Percentiles rank a stretch among this genome's conserved stretches.
These are phyloP conservation scores for Poterioochromonas sp. DNA, from an alignment of 352 stramenopile species.

Conservation along the genomic window DNA sequence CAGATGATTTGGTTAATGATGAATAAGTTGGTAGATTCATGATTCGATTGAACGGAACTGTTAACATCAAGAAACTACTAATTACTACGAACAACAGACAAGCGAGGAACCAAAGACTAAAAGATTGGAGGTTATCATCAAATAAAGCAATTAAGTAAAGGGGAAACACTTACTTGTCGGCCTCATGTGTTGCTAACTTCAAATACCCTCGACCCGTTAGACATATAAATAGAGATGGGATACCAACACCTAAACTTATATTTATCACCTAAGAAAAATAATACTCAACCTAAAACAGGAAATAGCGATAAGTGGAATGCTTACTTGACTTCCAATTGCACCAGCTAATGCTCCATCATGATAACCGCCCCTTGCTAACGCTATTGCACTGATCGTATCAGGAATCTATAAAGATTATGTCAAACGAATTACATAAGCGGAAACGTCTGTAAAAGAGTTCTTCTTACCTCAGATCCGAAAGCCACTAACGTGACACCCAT, in stretches of 20 bases:
- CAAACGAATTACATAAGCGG: not conserved
- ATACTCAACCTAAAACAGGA: not conserved
- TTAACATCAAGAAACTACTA: not conserved
- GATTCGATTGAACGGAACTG: not conserved
- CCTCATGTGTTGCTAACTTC: not conserved
- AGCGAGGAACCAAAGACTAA: not conserved
- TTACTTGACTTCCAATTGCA: constrained; percentile 18
- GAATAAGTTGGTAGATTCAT: not conserved
- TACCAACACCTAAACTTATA: constrained; percentile 1
- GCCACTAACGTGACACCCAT: constrained; percentile 14
- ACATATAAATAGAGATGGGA: constrained; percentile 1
- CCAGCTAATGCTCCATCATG: constrained; percentile 24
- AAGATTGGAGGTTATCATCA: not conserved
- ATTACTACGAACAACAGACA: not conserved
- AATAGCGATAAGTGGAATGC: too few species aligned
- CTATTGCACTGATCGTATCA: constrained; percentile 15
- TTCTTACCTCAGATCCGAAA: constrained; percentile 25
- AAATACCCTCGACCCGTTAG: not conserved
- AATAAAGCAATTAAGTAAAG: not conserved
- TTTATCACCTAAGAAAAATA: constrained; percentile 15
- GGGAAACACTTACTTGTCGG: not conserved
- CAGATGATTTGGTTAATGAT: not conserved
- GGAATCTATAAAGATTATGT: constrained; percentile 22
- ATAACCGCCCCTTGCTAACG: not conserved
- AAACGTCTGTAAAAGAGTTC: not conserved